phyloP scores from a whole-genome alignment of 768 basidiomycete species.

The Hortiboletus campestris region DNA sequence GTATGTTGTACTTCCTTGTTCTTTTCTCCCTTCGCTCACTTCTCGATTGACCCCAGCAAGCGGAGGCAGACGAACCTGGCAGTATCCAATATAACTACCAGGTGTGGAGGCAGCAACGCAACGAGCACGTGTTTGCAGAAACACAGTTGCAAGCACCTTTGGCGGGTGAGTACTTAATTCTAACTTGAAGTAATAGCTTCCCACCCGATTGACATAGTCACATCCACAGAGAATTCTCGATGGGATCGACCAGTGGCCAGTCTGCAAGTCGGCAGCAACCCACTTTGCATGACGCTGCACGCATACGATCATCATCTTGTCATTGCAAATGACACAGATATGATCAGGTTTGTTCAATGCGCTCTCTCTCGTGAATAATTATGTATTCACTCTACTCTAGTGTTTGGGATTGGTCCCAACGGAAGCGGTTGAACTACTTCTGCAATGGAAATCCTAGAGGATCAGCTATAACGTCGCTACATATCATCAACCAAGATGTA shows the following conservation, averaged over 20 bases:
- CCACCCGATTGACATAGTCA: not conserved
- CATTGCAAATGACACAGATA: slow-evolving; percentile 80
- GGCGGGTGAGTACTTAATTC: slow-evolving; percentile 57
- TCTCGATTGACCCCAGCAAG: slow-evolving; percentile 54
- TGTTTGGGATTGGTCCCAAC: slow-evolving; percentile 92
- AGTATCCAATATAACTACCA: slow-evolving; percentile 93
- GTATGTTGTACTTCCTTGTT: slow-evolving; percentile 43
- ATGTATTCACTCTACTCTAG: slow-evolving; percentile 38
- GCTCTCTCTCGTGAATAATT: not conserved
- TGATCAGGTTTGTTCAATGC: slow-evolving; percentile 62
- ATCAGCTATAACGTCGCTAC: slow-evolving; percentile 81
- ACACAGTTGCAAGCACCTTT: slow-evolving; percentile 67
- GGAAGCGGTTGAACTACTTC: slow-evolving; percentile 76
- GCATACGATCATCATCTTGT: slow-evolving; percentile 89
- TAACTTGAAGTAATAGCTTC: slow-evolving; percentile 20
- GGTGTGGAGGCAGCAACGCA: slow-evolving; percentile 89
- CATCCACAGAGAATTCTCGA: slow-evolving; percentile 48
- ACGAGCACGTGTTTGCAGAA: slow-evolving; percentile 73
- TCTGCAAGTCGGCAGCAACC: slow-evolving; percentile 56
- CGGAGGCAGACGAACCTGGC: slow-evolving; percentile 94
- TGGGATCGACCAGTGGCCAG: slow-evolving; percentile 77
- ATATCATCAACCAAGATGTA: slow-evolving; percentile 95
- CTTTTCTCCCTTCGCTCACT: slow-evolving; percentile 8
- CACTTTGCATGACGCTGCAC: slow-evolving; percentile 84
- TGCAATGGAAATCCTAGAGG: slow-evolving; percentile 84